Conservation (phyloP, 257 asterid species). For the Fraxinus cuspidata region DNA sequence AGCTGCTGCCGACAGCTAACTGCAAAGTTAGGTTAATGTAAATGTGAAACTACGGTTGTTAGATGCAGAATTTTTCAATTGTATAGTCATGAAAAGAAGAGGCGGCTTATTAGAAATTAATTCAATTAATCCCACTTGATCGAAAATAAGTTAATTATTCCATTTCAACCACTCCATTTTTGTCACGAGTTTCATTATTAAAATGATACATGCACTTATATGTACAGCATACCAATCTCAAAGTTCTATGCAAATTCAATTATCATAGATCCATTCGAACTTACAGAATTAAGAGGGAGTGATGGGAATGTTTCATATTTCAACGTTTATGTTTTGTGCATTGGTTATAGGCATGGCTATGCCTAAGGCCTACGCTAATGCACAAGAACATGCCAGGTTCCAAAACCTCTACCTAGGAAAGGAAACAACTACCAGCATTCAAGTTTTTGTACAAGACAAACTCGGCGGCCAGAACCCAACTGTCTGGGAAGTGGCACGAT, state of each 20-base stretch:
- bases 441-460: constrained; percentile 39
- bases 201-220: neutral
- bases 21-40: neutral
- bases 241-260: neutral
- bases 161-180: too few relatives aligned
- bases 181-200: neutral
- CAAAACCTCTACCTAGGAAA: constrained; percentile 7
- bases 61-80: too few relatives aligned
- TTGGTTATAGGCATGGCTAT: neutral
- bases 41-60: neutral
- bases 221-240: neutral
- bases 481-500: constrained; percentile 36
- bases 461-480: constrained; percentile 28
- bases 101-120: too few relatives aligned
- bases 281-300: neutral
- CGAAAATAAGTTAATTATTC: neutral
- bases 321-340: neutral
- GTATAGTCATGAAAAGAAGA: too few relatives aligned
- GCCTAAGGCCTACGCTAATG: neutral
- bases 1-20: neutral
- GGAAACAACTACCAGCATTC: constrained; percentile 26
- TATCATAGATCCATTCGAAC: neutral
- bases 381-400: constrained; percentile 15
- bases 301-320: constrained; percentile 24
- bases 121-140: neutral